A percentile compares a stretch with the other conserved stretches of the same genome.
Conservation (phyloP, 2,329 filamentous ascomycete species). For the Pseudopithomyces chartarum region DNA sequence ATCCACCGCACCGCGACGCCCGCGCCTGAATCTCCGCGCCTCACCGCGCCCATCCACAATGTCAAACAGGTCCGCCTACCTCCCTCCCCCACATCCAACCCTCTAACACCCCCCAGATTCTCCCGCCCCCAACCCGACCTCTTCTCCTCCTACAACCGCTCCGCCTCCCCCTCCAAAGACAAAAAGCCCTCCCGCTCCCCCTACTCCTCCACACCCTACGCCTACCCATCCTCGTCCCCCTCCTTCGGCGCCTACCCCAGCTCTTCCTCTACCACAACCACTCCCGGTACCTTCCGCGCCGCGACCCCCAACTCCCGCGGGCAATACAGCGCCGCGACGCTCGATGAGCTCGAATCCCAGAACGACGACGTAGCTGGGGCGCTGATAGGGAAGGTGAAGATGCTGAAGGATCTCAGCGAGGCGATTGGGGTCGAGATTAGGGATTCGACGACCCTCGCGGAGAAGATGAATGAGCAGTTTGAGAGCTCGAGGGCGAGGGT, state of each 20-base stretch:
- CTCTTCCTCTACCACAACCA: slow-evolving; percentile 4
- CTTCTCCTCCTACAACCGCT: slow-evolving; percentile 47
- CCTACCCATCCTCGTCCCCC: slow-evolving; percentile 24
- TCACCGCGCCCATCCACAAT: no score
- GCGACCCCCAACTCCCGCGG: slow-evolving; percentile 66
- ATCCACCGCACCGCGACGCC: no score
- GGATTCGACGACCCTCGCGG: slow-evolving; percentile 82
- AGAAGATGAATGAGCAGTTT: slow-evolving; percentile 96
- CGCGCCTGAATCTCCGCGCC: no score
- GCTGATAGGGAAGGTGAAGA: slow-evolving; percentile 87
- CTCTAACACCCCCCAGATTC: slow-evolving; percentile 22
- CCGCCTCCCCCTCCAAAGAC: slow-evolving; percentile 44
- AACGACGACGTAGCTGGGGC: slow-evolving; percentile 89
- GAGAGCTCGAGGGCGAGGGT: slow-evolving; percentile 81
- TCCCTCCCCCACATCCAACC: no score
- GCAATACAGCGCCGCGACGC: slow-evolving; percentile 89
- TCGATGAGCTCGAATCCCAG: slow-evolving; percentile 93
- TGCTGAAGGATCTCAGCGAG: slow-evolving; percentile 87
- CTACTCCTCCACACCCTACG: slow-evolving; percentile 17
- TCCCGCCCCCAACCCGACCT: slow-evolving; percentile 43
- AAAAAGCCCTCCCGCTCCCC: slow-evolving; percentile 30
- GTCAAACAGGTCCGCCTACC: no score
- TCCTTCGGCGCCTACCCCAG: slow-evolving; percentile 45
- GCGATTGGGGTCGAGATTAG: slow-evolving; percentile 96
- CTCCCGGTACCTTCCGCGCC: slow-evolving; percentile 32